Percentiles rank a stretch among this genome's conserved stretches.
phyloP scores from a whole-genome alignment of 1,284 basidiomycete genomes.

The Chalciporus sp. region DNA sequence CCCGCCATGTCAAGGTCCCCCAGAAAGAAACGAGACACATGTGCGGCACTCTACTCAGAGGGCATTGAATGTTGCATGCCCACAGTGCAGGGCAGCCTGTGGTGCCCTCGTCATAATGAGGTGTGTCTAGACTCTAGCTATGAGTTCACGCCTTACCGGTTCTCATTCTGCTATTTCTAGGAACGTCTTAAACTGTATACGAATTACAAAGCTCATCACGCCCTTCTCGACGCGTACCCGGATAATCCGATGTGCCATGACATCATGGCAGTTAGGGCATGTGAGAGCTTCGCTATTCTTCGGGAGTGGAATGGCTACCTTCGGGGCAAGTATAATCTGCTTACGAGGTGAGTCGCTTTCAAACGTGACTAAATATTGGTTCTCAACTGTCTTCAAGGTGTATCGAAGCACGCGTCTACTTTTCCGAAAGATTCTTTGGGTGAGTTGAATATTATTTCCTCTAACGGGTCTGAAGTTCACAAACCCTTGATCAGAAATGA shows the following conservation, averaged over 20 bases:
- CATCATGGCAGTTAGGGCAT: constrained; percentile 24
- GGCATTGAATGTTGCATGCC: constrained; percentile 21
- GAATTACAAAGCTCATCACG: constrained; percentile 37
- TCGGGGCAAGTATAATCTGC: constrained; percentile 32
- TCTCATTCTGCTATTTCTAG: constrained; percentile 16
- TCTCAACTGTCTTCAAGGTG: constrained; percentile 27
- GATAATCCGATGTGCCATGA: constrained; percentile 28
- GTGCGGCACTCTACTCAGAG: constrained; percentile 20
- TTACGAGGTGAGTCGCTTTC: constrained; percentile 30
- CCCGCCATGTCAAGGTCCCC: constrained; percentile 11
- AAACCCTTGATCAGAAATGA: constrained; percentile 20
- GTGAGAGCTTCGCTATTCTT: constrained; percentile 30
- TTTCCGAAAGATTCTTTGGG: constrained; percentile 41
- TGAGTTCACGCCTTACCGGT: not conserved
- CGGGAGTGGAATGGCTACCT: constrained; percentile 34
- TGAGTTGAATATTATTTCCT: constrained; percentile 16
- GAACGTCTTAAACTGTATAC: constrained; percentile 38
- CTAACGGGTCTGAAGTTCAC: not conserved
- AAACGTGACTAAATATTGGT: not conserved
- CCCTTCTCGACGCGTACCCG: constrained; percentile 30
- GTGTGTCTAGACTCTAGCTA: constrained; percentile 13
- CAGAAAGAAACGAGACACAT: constrained; percentile 15
- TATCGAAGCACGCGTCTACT: constrained; percentile 38
- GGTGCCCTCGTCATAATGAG: constrained; percentile 36
- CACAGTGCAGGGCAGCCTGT: constrained; percentile 16